Evolutionary conservation across 2,329 filamentous ascomycete species (phyloP).

Genomic region (Zymoseptoria ardabiliae): DNA sequence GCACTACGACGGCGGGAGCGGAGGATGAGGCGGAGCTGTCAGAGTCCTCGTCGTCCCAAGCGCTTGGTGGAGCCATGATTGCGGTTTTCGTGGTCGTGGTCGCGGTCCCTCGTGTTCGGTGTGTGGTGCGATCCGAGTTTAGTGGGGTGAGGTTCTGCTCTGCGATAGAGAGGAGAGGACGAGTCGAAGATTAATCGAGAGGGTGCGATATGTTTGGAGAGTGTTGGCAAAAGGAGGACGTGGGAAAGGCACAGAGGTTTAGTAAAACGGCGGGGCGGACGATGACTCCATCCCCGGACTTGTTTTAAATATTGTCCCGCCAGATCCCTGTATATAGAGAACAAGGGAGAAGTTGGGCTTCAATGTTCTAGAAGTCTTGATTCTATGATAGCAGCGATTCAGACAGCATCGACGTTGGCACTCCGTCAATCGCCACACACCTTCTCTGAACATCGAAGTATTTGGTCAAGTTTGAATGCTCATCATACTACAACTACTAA

Average conservation of each 20-base stretch:
- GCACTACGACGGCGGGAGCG: conserved; percentile 34
- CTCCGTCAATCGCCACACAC: not conserved
- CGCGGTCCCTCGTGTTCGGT: no score
- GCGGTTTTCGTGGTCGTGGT: conserved; percentile 11
- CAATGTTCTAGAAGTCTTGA: not conserved
- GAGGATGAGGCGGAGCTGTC: conserved; percentile 44
- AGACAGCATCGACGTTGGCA: no score
- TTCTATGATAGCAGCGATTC: not conserved
- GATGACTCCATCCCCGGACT: no score
- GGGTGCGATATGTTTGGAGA: not conserved
- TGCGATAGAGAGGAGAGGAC: no score
- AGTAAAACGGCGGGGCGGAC: no score
- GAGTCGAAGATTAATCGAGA: no score
- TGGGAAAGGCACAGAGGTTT: no score
- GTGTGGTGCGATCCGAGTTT: not conserved
- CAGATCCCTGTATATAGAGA: not conserved
- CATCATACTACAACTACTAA: no score
- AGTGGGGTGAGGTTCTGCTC: not conserved
- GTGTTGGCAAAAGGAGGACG: no score
- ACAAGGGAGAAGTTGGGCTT: not conserved
- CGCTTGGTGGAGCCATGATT: conserved; percentile 29
- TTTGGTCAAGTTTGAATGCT: no score
- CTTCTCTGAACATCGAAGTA: not conserved
- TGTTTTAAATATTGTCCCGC: no score
- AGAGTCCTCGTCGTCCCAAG: conserved; percentile 48